Conservation (phyloP, 2,329 filamentous ascomycete genomes). For the Trichoderma harzianum region DNA sequence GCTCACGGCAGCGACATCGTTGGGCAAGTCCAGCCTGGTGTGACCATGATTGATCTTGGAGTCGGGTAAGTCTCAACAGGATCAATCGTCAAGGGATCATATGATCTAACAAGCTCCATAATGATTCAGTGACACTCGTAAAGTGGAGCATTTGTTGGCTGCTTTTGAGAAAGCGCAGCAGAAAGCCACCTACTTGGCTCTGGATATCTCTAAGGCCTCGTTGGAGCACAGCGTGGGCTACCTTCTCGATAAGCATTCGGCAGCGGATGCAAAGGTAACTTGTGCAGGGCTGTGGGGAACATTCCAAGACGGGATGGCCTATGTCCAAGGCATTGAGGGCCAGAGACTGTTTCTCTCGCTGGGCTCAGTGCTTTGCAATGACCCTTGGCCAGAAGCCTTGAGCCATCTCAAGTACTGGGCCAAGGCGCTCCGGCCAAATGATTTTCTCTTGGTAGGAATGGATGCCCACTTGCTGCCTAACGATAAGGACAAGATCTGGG, state of each 20-base stretch:
- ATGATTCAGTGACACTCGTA: conserved; percentile 37
- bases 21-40: conserved; percentile 27
- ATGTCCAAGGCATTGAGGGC: conserved; percentile 29
- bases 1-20: conserved; percentile 36
- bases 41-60: conserved; percentile 40
- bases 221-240: conserved; percentile 34
- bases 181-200: conserved; percentile 36
- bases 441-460: conserved; percentile 41
- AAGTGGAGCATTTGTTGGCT: conserved; percentile 38
- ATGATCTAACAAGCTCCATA: background rate
- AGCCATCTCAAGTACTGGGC: conserved; percentile 37
- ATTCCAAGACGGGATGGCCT: conserved; percentile 36
- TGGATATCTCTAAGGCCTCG: conserved; percentile 40
- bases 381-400: conserved; percentile 36
- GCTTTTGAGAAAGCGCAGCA: conserved; percentile 32
- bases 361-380: conserved; percentile 42
- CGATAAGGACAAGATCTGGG: conserved; percentile 38
- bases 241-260: conserved; percentile 30
- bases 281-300: conserved; percentile 41
- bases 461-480: conserved; percentile 36
- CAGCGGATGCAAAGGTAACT: conserved; percentile 27
- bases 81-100: background rate
- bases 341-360: conserved; percentile 40
- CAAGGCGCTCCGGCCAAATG: conserved; percentile 32
- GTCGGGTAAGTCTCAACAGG: conserved; percentile 36